Percentiles rank a stretch among this genome's conserved stretches.
Conservation (phyloP, 768 basidiomycete species). For the Collybia sp. region DNA sequence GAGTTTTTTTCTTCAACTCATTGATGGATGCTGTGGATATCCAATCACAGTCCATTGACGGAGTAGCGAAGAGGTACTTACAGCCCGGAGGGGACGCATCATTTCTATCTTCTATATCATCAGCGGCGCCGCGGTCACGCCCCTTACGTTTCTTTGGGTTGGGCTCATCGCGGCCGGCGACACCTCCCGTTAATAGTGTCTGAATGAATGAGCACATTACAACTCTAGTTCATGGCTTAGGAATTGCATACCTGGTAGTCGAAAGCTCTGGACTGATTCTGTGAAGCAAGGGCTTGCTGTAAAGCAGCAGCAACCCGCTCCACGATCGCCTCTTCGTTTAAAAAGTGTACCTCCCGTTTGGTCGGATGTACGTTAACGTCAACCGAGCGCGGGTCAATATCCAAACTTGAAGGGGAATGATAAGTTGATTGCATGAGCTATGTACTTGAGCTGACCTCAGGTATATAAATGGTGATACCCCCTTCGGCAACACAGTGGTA, state of each 20-base stretch:
- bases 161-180: constrained; percentile 24
- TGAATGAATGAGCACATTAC: constrained; percentile 15
- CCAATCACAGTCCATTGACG: too few relatives aligned
- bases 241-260: constrained; percentile 57
- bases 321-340: constrained; percentile 85
- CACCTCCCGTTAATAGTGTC: constrained; percentile 59
- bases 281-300: constrained; percentile 56
- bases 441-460: constrained; percentile 56
- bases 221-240: not conserved
- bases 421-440: not conserved
- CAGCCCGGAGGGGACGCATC: constrained; percentile 19
- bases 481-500: constrained; percentile 82
- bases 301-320: constrained; percentile 72
- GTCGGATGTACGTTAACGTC: constrained; percentile 99
- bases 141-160: constrained; percentile 33
- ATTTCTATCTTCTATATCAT: constrained; percentile 18
- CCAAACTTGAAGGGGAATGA: constrained; percentile 42
- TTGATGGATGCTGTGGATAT: too few relatives aligned
- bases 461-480: constrained; percentile 87
- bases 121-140: constrained; percentile 29
- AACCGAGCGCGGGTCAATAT: constrained; percentile 81
- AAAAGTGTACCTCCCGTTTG: constrained; percentile 92
- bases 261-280: constrained; percentile 64
- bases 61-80: constrained; percentile 4
- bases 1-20: constrained; percentile 41